Conservation (phyloP, 352 stramenopile species). For the Phytophthora nicotianae region DNA sequence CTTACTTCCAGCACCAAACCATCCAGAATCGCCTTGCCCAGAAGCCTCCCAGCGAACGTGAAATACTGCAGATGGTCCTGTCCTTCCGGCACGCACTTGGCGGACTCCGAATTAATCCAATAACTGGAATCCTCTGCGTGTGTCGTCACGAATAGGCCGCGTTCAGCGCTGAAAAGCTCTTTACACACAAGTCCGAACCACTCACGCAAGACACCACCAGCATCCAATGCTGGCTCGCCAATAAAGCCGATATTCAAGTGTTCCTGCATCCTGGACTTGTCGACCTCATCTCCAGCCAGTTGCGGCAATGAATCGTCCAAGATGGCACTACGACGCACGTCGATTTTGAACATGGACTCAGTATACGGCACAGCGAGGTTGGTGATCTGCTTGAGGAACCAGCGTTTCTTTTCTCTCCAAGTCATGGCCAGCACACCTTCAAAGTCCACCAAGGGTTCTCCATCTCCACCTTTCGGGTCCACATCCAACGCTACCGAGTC, state of each 20-base stretch:
- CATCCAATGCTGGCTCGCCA: conserved; percentile 74
- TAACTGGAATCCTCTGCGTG: conserved; percentile 82
- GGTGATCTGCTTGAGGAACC: conserved; percentile 77
- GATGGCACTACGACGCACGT: conserved; percentile 56
- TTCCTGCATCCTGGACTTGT: conserved; percentile 47
- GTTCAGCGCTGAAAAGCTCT: conserved; percentile 75
- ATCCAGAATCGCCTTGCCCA: conserved; percentile 98
- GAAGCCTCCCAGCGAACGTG: conserved; percentile 93
- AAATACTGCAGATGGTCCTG: conserved; percentile 93
- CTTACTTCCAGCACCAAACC: conserved; percentile 97
- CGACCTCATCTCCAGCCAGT: conserved; percentile 39
- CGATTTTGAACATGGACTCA: conserved; percentile 63
- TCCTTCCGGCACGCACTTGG: conserved; percentile 40
- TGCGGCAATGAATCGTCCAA: conserved; percentile 72
- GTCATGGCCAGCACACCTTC: conserved; percentile 73
- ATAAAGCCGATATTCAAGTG: conserved; percentile 82
- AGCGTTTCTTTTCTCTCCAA: conserved; percentile 76
- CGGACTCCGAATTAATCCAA: conserved; percentile 78
- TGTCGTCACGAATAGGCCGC: conserved; percentile 73
- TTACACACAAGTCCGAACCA: conserved; percentile 80
- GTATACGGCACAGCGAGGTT: conserved; percentile 63
- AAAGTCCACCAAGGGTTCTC: conserved; percentile 52
- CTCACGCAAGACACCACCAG: conserved; percentile 80
- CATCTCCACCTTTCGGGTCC: conserved; percentile 32
- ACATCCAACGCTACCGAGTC: conserved; percentile 54